A percentile compares a stretch with the other conserved stretches of the same genome.
Evolutionary conservation across 2,329 filamentous ascomycete genomes (phyloP).

Genomic region (Alternaria viburni): DNA sequence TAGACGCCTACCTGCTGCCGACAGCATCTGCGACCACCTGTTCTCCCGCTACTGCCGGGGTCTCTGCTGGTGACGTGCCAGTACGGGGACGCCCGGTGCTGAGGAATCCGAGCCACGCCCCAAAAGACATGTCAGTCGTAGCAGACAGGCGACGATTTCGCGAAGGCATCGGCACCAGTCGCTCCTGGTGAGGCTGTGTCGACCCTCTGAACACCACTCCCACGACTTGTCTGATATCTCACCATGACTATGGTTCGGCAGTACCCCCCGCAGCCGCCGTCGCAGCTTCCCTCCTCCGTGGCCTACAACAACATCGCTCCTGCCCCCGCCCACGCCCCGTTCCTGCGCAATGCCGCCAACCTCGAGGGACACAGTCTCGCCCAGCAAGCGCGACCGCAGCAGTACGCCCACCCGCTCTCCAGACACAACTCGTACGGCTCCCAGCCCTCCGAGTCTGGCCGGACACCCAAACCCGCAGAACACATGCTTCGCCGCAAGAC

Average conservation of each 20-base stretch:
- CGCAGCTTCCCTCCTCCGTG: constrained; percentile 34
- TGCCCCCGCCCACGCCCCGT: constrained; percentile 31
- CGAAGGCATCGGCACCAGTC: constrained; percentile 53
- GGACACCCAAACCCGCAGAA: constrained; percentile 58
- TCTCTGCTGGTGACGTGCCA: constrained; percentile 39
- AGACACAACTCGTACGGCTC: constrained; percentile 46
- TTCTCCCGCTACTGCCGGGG: constrained; percentile 23
- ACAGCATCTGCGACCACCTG: constrained; percentile 4
- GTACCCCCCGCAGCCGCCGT: constrained; percentile 43
- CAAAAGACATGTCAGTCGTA: constrained; percentile 49
- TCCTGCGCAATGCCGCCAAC: constrained; percentile 34
- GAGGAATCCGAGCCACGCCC: constrained; percentile 10
- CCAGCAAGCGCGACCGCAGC: constrained; percentile 39
- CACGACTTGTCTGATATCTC: constrained; percentile 9
- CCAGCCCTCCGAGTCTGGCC: constrained; percentile 32
- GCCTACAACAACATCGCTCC: constrained; percentile 33
- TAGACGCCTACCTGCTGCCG: background rate
- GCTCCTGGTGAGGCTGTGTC: constrained; percentile 46
- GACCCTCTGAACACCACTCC: background rate
- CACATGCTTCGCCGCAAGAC: constrained; percentile 90
- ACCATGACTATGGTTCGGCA: constrained; percentile 50
- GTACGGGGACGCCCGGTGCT: constrained; percentile 27
- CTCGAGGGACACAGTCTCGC: constrained; percentile 30
- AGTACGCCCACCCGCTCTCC: constrained; percentile 50
- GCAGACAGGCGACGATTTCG: constrained; percentile 48